phyloP scores from a whole-genome alignment of 768 basidiomycete species.

The Kockovaella imperatae region DNA sequence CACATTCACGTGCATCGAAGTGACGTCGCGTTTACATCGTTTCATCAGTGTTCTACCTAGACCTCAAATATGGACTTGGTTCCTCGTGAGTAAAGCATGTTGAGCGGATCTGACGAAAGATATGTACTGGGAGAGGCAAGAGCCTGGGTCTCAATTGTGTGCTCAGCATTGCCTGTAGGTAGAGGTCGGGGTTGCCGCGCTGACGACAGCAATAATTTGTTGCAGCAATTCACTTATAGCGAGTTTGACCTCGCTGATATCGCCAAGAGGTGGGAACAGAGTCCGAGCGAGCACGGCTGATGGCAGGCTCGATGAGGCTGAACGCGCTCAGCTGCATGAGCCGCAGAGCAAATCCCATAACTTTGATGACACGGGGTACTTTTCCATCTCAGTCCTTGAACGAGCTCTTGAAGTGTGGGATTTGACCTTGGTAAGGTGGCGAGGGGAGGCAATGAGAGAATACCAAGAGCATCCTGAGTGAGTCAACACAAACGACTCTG shows the following conservation, averaged over 20 bases:
- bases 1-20: too few relatives aligned
- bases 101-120: constrained; percentile 12
- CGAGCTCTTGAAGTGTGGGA: constrained; percentile 73
- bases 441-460: constrained; percentile 68
- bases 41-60: too few relatives aligned
- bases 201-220: constrained; percentile 32
- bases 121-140: constrained; percentile 38
- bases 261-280: constrained; percentile 31
- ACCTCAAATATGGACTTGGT: too few relatives aligned
- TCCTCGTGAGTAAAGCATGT: too few relatives aligned
- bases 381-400: constrained; percentile 75
- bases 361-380: constrained; percentile 93
- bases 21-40: too few relatives aligned
- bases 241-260: constrained; percentile 44
- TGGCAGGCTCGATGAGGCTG: constrained; percentile 36
- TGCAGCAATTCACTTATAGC: constrained; percentile 39
- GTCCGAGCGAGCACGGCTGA: neutral
- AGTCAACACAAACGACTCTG: constrained; percentile 10
- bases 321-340: constrained; percentile 41
- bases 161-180: constrained; percentile 40
- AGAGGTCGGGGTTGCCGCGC: neutral
- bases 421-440: constrained; percentile 72
- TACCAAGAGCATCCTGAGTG: constrained; percentile 74
- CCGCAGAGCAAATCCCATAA: constrained; percentile 56
- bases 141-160: constrained; percentile 36